phyloP scores from a whole-genome alignment of 768 basidiomycete species.

The Xerocomellus intermedius region DNA sequence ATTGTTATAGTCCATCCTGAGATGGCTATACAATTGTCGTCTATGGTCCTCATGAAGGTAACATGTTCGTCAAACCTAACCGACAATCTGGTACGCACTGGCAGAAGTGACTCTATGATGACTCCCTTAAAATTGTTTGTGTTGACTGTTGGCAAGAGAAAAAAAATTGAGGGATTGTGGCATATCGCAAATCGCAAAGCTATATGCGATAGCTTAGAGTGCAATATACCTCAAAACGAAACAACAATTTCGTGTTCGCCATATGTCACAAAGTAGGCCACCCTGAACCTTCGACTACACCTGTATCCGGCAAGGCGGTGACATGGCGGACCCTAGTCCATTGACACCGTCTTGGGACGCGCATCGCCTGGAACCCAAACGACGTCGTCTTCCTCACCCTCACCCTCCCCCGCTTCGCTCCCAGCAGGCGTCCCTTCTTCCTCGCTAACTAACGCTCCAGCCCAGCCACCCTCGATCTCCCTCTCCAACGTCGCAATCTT shows the following conservation, averaged over 20 bases:
- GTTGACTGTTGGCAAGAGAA: conserved; percentile 3
- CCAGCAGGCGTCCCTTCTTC: conserved; percentile 27
- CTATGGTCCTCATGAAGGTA: conserved; percentile 4
- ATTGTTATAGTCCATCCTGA: conserved; percentile 3
- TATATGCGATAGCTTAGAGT: background rate
- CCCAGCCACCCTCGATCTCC: conserved; percentile 67
- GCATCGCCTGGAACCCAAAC: conserved; percentile 31
- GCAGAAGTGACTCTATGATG: conserved; percentile 8
- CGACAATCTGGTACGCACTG: conserved; percentile 13
- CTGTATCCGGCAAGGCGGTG: conserved; percentile 1
- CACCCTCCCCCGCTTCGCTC: conserved; percentile 23
- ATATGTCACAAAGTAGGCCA: conserved; percentile 14
- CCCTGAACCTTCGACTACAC: conserved; percentile 15
- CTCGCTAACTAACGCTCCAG: conserved; percentile 57
- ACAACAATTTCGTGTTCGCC: background rate
- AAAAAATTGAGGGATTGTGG: background rate
- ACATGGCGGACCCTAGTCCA: conserved; percentile 15
- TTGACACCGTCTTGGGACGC: conserved; percentile 7
- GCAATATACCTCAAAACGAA: conserved; percentile 24
- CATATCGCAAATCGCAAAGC: conserved; percentile 14
- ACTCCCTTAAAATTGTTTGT: background rate
- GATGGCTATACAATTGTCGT: conserved; percentile 3
- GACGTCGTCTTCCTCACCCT: conserved; percentile 31
- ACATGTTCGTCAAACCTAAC: conserved; percentile 11
- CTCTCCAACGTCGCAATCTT: conserved; percentile 53